phyloP scores from a whole-genome alignment of 2,329 filamentous ascomycete species.

The Dactylellina drechsleri region DNA sequence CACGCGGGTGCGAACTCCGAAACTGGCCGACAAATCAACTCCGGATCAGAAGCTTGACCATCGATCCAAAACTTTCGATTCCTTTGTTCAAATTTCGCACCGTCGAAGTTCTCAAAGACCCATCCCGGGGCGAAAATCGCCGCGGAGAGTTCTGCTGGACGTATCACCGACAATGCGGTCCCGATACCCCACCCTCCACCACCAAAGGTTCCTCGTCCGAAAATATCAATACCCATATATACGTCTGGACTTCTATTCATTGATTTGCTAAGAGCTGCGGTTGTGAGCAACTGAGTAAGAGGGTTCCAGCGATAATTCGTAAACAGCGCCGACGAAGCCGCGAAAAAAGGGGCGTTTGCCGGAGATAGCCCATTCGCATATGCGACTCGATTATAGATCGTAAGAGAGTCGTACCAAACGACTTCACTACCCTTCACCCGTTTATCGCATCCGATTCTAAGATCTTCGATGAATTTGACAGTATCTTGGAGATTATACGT shows the following conservation, averaged over 20 bases:
- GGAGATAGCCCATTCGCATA: slow-evolving; percentile 64
- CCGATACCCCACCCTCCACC: slow-evolving; percentile 57
- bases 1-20: slow-evolving; percentile 51
- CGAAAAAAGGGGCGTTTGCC: slow-evolving; percentile 62
- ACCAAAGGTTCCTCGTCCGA: slow-evolving; percentile 63
- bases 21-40: slow-evolving; percentile 52
- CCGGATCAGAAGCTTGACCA: slow-evolving; percentile 31
- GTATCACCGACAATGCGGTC: slow-evolving; percentile 61
- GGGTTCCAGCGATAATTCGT: slow-evolving; percentile 65
- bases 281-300: slow-evolving; percentile 56
- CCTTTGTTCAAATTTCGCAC: slow-evolving; percentile 54
- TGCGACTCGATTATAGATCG: slow-evolving; percentile 62
- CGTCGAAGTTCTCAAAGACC: slow-evolving; percentile 64
- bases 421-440: slow-evolving; percentile 58
- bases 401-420: slow-evolving; percentile 66
- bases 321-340: slow-evolving; percentile 62
- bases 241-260: slow-evolving; percentile 58
- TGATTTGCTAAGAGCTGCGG: slow-evolving; percentile 57
- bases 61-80: slow-evolving; percentile 58
- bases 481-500: slow-evolving; percentile 60
- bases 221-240: slow-evolving; percentile 64
- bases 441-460: slow-evolving; percentile 60
- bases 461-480: slow-evolving; percentile 61
- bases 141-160: slow-evolving; percentile 60
- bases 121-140: slow-evolving; percentile 65